These are phyloP conservation scores for Withania somnifera DNA, from an alignment of 305 asterid species.

Conservation along the genomic window DNA sequence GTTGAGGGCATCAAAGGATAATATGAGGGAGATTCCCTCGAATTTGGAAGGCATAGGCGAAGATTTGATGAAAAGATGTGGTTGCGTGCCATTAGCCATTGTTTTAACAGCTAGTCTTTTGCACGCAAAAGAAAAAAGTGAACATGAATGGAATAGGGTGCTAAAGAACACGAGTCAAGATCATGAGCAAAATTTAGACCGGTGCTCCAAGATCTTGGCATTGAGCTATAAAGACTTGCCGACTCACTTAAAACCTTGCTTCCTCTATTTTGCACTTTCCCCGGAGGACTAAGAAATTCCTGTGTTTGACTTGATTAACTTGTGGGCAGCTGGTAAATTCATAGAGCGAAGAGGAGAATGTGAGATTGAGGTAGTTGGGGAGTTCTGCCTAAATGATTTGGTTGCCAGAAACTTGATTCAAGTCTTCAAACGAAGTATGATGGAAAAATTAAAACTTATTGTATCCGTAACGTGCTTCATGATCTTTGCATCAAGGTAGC, in stretches of 20 bases:
- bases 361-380: not conserved
- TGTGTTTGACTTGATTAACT: not conserved
- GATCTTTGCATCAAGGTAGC: not conserved
- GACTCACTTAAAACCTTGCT: conserved; percentile 1
- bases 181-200: not conserved
- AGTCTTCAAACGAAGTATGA: not conserved
- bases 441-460: not conserved
- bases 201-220: conserved; percentile 1
- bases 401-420: conserved; percentile 1
- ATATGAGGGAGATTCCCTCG: not conserved
- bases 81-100: conserved; percentile 9
- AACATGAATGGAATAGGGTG: conserved; percentile 1
- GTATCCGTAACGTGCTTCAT: not conserved
- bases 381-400: not conserved
- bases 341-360: not conserved
- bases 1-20: not conserved
- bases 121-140: not conserved
- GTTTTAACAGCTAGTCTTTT: not conserved
- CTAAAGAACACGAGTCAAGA: not conserved
- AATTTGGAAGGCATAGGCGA: not conserved
- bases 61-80: conserved; percentile 1
- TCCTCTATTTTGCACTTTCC: conserved; percentile 9
- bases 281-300: conserved; percentile 2
- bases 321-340: conserved; percentile 6
- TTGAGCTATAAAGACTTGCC: conserved; percentile 13